A percentile compares a stretch with the other conserved stretches of the same genome.
These are phyloP conservation scores for Amanita polypyramis DNA, from an alignment of 768 basidiomycete species.

Conservation along the genomic window DNA sequence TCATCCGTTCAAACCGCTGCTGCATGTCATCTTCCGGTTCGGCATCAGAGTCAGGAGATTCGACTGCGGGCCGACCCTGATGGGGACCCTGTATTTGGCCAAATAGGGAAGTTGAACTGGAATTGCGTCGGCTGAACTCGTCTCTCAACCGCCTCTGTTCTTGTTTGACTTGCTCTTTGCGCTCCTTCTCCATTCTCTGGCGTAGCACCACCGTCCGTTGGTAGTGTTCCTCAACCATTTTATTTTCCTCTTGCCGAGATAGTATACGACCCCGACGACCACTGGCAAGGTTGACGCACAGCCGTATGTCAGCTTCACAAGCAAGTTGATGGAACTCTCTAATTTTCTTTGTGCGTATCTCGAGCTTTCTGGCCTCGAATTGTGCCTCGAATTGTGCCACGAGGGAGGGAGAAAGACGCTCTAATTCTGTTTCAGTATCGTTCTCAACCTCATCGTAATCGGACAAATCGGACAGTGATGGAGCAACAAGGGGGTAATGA, in stretches of 20 bases:
- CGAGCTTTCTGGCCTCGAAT: conserved; percentile 34
- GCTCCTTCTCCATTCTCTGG: conserved; percentile 36
- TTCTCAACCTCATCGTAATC: conserved; percentile 15
- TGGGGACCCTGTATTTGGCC: background rate
- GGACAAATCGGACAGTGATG: conserved; percentile 20
- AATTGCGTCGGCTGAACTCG: conserved; percentile 17
- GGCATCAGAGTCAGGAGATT: background rate
- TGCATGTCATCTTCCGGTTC: conserved; percentile 2
- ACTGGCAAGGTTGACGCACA: conserved; percentile 27
- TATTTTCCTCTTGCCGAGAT: conserved; percentile 19
- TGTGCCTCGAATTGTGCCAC: conserved; percentile 21
- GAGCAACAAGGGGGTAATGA: conserved; percentile 26
- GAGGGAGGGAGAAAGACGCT: conserved; percentile 15
- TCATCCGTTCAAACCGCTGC: conserved; percentile 3
- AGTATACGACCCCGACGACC: conserved; percentile 22
- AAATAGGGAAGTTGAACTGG: background rate
- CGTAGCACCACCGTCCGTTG: conserved; percentile 28
- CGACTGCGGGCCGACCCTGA: background rate
- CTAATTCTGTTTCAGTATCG: conserved; percentile 6
- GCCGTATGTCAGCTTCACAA: conserved; percentile 29
- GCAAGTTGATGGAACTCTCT: conserved; percentile 40
- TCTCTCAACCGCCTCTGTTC: conserved; percentile 27
- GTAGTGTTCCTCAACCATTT: conserved; percentile 28
- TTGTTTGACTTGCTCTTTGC: conserved; percentile 29
- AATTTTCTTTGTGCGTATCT: conserved; percentile 35